A percentile compares a stretch with the other conserved stretches of the same genome.
phyloP scores from a whole-genome alignment of 768 basidiomycete species.

The Stropharia rugosoannulata region DNA sequence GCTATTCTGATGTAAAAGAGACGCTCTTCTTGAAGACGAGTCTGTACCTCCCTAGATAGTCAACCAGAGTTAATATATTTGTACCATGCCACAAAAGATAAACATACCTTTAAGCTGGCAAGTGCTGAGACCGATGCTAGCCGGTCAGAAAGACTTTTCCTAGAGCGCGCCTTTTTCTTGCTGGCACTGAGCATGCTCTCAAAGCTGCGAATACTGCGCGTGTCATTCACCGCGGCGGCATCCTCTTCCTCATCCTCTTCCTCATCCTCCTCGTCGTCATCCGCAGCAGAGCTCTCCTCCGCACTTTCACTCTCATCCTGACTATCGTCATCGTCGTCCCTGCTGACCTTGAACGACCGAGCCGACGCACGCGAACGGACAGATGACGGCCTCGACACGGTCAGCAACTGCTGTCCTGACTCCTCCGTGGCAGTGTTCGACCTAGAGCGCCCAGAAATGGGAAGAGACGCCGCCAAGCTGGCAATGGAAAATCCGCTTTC shows the following conservation, averaged over 20 bases:
- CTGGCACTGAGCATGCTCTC: constrained; percentile 77
- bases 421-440: constrained; percentile 33
- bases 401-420: constrained; percentile 45
- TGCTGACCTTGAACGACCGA: constrained; percentile 13
- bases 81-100: neutral
- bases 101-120: constrained; percentile 29
- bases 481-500: constrained; percentile 85
- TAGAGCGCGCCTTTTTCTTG: constrained; percentile 25
- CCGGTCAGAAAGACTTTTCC: constrained; percentile 81
- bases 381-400: constrained; percentile 43
- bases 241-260: constrained; percentile 48
- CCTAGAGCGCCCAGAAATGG: constrained; percentile 43
- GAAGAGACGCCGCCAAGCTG: constrained; percentile 62
- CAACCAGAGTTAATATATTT: neutral
- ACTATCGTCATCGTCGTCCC: constrained; percentile 31
- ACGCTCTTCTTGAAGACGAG: constrained; percentile 25
- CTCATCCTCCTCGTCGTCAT: constrained; percentile 21
- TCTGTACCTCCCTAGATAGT: neutral
- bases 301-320: constrained; percentile 37
- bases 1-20: constrained; percentile 28
- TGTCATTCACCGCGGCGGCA: constrained; percentile 46
- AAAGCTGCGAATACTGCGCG: constrained; percentile 82
- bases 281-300: constrained; percentile 13
- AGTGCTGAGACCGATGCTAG: constrained; percentile 75
- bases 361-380: constrained; percentile 30